phyloP scores from a whole-genome alignment of 805 yeast genomes.

The Kodamaea jinghongensis region DNA sequence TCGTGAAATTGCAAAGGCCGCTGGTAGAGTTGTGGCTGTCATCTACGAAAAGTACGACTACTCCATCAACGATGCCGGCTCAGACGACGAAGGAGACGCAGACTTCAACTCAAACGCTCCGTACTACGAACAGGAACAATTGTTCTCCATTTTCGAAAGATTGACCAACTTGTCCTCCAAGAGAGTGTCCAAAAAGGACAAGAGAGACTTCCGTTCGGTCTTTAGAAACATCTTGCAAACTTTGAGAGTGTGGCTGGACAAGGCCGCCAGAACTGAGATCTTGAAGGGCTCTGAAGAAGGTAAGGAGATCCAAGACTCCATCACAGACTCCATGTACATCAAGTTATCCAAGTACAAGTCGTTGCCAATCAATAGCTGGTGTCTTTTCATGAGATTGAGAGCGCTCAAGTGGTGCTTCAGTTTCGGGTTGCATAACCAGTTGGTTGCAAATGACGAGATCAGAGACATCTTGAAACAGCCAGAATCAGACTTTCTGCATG shows the following conservation, averaged over 20 bases:
- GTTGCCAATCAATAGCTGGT: conserved; percentile 50
- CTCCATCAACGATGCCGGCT: conserved; percentile 35
- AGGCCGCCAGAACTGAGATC: conserved; percentile 31
- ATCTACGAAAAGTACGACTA: conserved; percentile 53
- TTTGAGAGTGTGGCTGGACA: conserved; percentile 38
- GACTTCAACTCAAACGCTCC: conserved; percentile 49
- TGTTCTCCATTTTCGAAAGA: conserved; percentile 38
- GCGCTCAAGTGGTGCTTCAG: conserved; percentile 52
- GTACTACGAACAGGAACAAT: conserved; percentile 50
- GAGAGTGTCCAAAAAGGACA: conserved; percentile 59
- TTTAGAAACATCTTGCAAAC: conserved; percentile 57
- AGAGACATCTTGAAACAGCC: conserved; percentile 38
- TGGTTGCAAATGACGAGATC: conserved; percentile 35
- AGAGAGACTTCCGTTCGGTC: conserved; percentile 55
- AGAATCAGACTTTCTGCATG: conserved; percentile 8
- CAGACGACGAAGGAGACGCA: conserved; percentile 35
- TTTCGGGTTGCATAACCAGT: conserved; percentile 50
- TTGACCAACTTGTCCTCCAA: conserved; percentile 54
- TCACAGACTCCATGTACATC: conserved; percentile 37
- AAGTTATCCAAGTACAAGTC: conserved; percentile 45
- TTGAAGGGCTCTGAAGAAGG: conserved; percentile 37
- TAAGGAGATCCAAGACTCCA: conserved; percentile 26
- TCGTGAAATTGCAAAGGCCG: conserved; percentile 51
- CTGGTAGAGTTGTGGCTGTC: conserved; percentile 54
- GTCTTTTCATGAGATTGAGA: conserved; percentile 45